Base-by-base conservation (phyloP, 768 basidiomycete species). In the Macrocybe gigantea region DNA sequence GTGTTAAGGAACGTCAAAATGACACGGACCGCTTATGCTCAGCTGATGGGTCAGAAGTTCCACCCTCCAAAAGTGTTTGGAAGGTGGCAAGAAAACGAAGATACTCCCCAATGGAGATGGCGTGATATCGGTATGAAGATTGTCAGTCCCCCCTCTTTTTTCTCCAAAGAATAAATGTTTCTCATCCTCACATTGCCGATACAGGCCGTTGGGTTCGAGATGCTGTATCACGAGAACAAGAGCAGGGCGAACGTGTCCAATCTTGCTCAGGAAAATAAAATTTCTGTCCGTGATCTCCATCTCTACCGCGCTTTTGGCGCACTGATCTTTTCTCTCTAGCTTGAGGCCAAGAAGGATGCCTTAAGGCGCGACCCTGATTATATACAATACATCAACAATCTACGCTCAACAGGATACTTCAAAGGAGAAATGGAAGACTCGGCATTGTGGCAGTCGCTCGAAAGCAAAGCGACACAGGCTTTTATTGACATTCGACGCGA, bases 191-290 rank as follows among this genome's bases (percentile, higher is more conserved):
- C 45, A 30, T 41, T 30, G 15, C 7, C 7, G 15, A 43, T 39
- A 6, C 58, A 94, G 86, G 84, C 93, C 2, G 91, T 91, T 53
- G 96, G 96, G 1, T 97, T 97, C 52, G 96, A 99, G 69, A 99
- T 98, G 77, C 75, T 96, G 36, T 97, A 88, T 61, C 84, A 88
- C 61, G 93, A 93, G 60, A 85, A 79, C 49, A 85, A 87, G 64
- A 70, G 75, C 41, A 78, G 79, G 37, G 66, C 68, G 48, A 72
- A 73, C 36, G 60, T 53, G 8, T 53, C 67, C 13, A 68, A 62
- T 42, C 54, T 60, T 38, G 58, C 67, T 2, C 51, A 63, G 32
- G 74, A 77, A 46, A 65, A 58, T 35, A 52, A 65, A 5, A 56
- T 59, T 13, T 70, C 77, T 32, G 40, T 78, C 77, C n/a, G 83